Evolutionary conservation across 2,329 filamentous ascomycete species (phyloP).

Genomic region (Penicillium hesseltinei): DNA sequence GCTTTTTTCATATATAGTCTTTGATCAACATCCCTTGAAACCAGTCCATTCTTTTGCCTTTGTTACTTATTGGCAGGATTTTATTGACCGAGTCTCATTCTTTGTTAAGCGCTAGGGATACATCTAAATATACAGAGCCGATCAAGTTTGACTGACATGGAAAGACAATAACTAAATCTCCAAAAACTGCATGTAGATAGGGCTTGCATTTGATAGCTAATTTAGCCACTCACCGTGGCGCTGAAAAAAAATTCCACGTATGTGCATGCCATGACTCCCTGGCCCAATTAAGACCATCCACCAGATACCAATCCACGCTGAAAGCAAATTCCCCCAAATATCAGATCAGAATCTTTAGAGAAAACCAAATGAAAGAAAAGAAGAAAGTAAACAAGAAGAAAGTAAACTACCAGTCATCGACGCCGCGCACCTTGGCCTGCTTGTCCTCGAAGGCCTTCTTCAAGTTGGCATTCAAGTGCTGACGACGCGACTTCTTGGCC

Average conservation of each 20-base stretch:
- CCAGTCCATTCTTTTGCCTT: not conserved
- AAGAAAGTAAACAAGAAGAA: not conserved
- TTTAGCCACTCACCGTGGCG: no score
- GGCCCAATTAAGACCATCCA: constrained; percentile 1
- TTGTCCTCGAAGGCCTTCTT: constrained; percentile 38
- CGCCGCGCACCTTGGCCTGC: constrained; percentile 33
- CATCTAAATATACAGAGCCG: not conserved
- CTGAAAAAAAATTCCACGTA: not conserved
- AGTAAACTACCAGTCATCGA: constrained; percentile 32
- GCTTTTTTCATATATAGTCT: not conserved
- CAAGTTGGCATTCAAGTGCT: constrained; percentile 36
- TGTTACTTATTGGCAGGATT: not conserved
- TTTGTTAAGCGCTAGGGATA: not conserved
- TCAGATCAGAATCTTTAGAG: not conserved
- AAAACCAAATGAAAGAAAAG: not conserved
- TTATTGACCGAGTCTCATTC: not conserved
- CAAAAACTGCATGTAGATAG: no score
- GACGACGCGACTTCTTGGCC: constrained; percentile 36
- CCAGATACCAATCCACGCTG: constrained; percentile 4
- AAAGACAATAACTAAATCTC: no score
- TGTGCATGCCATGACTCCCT: constrained; percentile 18
- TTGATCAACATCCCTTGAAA: no score
- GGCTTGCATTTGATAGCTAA: no score
- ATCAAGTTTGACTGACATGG: no score
- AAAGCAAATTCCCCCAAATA: constrained; percentile 1